A percentile compares a stretch with the other conserved stretches of the same genome.
These are phyloP conservation scores for Jaenimonas drosophilae DNA, from an alignment of 208 protist genomes.

Conservation along the genomic window DNA sequence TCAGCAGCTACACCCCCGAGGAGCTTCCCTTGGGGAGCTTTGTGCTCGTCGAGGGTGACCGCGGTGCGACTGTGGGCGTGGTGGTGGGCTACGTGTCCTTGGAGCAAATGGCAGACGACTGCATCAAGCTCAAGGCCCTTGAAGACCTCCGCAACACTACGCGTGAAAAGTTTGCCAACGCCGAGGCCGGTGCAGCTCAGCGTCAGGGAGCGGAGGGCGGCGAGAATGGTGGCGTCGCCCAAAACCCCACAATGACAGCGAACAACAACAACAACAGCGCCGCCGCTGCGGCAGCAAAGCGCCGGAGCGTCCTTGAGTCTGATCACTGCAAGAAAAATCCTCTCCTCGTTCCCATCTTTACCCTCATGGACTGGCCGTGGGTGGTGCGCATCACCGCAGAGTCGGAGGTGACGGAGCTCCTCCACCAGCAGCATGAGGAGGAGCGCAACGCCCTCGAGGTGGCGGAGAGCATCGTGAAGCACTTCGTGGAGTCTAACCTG, in stretches of 20 bases:
- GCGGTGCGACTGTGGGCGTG: slow-evolving; percentile 47
- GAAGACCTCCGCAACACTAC: too few species aligned
- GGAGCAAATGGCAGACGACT: slow-evolving; percentile 26
- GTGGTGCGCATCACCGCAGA: slow-evolving; percentile 17
- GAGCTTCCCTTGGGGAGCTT: slow-evolving; percentile 19
- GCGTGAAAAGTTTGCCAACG: too few species aligned
- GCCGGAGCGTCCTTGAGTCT: not conserved
- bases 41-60: slow-evolving; percentile 60
- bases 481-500: slow-evolving; percentile 24
- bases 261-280: not conserved
- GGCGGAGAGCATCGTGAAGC: slow-evolving; percentile 21
- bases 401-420: slow-evolving; percentile 8
- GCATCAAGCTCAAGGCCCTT: slow-evolving; percentile 13
- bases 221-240: too few species aligned
- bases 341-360: slow-evolving; percentile 13
- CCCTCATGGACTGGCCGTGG: slow-evolving; percentile 24
- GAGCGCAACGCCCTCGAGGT: slow-evolving; percentile 15
- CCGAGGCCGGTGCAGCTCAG: too few species aligned
- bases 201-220: too few species aligned
- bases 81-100: slow-evolving; percentile 22
- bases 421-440: slow-evolving; percentile 4
- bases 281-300: not conserved
- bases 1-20: slow-evolving; percentile 9
- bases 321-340: slow-evolving; percentile 1
- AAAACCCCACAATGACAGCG: not conserved